Base-by-base conservation (phyloP, 495 filamentous ascomycete genomes). In the Neurospora sp. region DNA sequence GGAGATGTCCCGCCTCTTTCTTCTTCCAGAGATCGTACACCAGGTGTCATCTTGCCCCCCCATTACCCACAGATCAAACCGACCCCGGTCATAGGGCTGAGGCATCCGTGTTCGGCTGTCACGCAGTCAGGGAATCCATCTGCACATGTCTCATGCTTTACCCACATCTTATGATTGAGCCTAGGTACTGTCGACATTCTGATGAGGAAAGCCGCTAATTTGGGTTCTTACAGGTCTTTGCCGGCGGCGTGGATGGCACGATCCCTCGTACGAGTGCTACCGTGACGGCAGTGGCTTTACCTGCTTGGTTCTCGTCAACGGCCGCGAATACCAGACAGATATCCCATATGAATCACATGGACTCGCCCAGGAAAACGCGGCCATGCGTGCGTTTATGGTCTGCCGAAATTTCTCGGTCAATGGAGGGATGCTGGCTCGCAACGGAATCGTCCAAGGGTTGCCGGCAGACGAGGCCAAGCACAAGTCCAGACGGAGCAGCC, bases 351-450 rank as follows among this genome's bases (percentile, higher is more conserved):
- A 90, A 79, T 91, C 89, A 73, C 91, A 95, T 75, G 85, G 87
- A 70, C 86, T 97, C 76, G 96, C 96, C 70, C 91, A 93, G 78
- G 94, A 99, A 83, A 94, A 94, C 79, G 96, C 96, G 70, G 96
- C 96, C 74, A 97, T 96, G 91, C 91, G 93, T 74, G 96, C 96
- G 73, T 99, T 97, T 83, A 92, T 97, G 85, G 95, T 98, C 73
- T 99, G 96, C 86, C 92, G 95, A 80, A 97, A 97, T 84, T 98
- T 99, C 85, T 98, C 95, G 74, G 91, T 97, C 81, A 98, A 97
- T 82, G 96, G 97, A 77, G 95, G 95, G 83, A 96, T 94, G 93
- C 88, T 80, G 84, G 93, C 79, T 85, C 93, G 84, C 85, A 93
- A 84, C 87, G 93, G 92, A 35, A 90, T 94, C 68, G 87, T 96